Percentiles rank a stretch among this genome's conserved stretches.
Conservation (phyloP, 176 grass and related monocot species). For the Poa pratensis region DNA sequence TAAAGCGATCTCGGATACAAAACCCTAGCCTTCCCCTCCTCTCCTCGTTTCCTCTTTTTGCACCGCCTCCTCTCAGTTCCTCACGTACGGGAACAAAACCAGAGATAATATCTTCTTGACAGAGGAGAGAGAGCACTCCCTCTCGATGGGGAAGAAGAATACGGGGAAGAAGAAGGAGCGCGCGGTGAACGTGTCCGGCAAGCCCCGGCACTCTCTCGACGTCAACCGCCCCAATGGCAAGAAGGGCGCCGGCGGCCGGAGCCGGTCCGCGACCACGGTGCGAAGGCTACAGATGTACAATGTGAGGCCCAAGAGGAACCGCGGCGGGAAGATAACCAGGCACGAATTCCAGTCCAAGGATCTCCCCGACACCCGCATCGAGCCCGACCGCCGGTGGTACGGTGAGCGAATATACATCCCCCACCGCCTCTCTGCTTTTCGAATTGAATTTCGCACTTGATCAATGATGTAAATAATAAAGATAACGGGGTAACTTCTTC, state of each 20-base stretch:
- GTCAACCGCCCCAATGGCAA: constrained; percentile 92
- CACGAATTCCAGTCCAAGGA: constrained; percentile 87
- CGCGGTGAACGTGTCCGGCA: constrained; percentile 84
- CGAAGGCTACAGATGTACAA: constrained; percentile 87
- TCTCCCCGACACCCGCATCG: constrained; percentile 85
- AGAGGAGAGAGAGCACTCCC: background rate
- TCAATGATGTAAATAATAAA: background rate
- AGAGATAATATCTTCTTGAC: too few species aligned
- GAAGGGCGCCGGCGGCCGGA: constrained; percentile 56
- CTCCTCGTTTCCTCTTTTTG: too few species aligned
- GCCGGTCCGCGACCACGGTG: constrained; percentile 73
- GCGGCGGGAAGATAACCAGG: constrained; percentile 63
- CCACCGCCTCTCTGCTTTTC: background rate
- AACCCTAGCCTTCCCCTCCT: too few species aligned
- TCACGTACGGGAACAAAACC: background rate
- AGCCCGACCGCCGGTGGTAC: constrained; percentile 86
- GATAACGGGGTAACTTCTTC: background rate
- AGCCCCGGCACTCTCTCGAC: constrained; percentile 89
- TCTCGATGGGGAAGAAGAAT: background rate
- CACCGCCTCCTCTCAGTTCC: background rate
- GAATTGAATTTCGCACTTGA: background rate
- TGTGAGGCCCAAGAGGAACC: constrained; percentile 64
- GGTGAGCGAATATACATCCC: constrained; percentile 35
- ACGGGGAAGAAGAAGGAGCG: constrained; percentile 93
- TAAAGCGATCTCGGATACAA: too few species aligned